Evolutionary conservation across 2,329 filamentous ascomycete genomes (phyloP).

Genomic region (Xylariomycetidae sp.): DNA sequence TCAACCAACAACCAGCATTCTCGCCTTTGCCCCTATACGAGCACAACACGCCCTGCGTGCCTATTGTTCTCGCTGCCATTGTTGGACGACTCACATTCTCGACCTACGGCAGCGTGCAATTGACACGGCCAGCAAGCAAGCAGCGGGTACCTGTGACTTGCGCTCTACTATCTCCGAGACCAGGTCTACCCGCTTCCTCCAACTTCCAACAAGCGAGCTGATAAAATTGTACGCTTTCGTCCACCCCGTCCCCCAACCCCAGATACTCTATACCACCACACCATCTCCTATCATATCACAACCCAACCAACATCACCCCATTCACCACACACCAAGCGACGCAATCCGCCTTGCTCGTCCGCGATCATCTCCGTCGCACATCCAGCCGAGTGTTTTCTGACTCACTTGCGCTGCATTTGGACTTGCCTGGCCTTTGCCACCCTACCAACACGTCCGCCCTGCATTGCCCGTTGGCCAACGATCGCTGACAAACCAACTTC

Average conservation of each 20-base stretch:
- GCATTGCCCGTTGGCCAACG: constrained; percentile 9
- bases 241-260: constrained; percentile 7
- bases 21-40: constrained; percentile 7
- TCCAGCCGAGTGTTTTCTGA: constrained; percentile 9
- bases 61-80: constrained; percentile 13
- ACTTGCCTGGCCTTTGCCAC: constrained; percentile 23
- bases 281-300: constrained; percentile 4
- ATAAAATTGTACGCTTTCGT: constrained; percentile 10
- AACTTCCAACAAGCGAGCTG: constrained; percentile 9
- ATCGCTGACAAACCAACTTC: constrained; percentile 26
- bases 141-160: background rate
- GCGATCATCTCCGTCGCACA: no score
- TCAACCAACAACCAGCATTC: constrained; percentile 9
- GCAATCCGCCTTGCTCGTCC: no score
- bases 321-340: no score
- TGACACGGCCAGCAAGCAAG: no score
- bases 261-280: constrained; percentile 6
- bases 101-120: constrained; percentile 4
- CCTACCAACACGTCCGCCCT: constrained; percentile 1
- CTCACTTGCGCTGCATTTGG: constrained; percentile 18
- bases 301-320: no score
- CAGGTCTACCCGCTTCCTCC: constrained; percentile 16
- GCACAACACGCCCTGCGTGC: constrained; percentile 8
- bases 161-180: constrained; percentile 18
- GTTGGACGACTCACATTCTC: constrained; percentile 13